A percentile compares a stretch with the other conserved stretches of the same genome.
Evolutionary conservation across 202 grass and related monocot genomes (phyloP).

Genomic region (Eragrostis tef): DNA sequence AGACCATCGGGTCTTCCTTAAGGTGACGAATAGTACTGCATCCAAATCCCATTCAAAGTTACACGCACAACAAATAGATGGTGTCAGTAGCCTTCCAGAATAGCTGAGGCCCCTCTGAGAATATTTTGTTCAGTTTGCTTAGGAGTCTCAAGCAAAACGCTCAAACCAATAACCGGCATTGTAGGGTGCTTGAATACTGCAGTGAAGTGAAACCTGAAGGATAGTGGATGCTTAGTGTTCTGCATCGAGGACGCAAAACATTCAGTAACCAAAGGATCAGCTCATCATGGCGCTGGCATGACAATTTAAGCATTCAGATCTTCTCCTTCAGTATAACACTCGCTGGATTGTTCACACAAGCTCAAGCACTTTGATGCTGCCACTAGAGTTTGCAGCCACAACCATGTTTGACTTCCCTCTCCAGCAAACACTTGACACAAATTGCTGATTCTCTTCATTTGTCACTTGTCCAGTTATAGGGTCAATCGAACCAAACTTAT

Average conservation of each 20-base stretch:
- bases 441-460: conserved; percentile 74
- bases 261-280: conserved; percentile 1
- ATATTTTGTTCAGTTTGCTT: conserved; percentile 15
- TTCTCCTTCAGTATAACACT: conserved; percentile 31
- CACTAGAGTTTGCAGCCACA: conserved; percentile 82
- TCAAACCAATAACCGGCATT: not conserved
- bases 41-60: conserved; percentile 37
- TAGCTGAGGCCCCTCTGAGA: not conserved
- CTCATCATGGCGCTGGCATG: conserved; percentile 5
- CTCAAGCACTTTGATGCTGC: conserved; percentile 95
- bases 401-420: conserved; percentile 94
- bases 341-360: conserved; percentile 58
- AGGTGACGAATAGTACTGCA: conserved; percentile 12
- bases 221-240: not conserved
- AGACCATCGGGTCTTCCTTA: conserved; percentile 34
- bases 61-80: conserved; percentile 26
- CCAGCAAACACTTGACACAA: conserved; percentile 94
- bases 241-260: conserved; percentile 5
- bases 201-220: not conserved
- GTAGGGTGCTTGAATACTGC: conserved; percentile 26
- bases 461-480: conserved; percentile 87
- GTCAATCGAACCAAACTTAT: conserved; percentile 88
- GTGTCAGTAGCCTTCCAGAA: not conserved
- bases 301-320: conserved; percentile 8
- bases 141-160: not conserved